Conservation (phyloP, 2,329 filamentous ascomycete genomes). For the Sporothrix variecibatus region DNA sequence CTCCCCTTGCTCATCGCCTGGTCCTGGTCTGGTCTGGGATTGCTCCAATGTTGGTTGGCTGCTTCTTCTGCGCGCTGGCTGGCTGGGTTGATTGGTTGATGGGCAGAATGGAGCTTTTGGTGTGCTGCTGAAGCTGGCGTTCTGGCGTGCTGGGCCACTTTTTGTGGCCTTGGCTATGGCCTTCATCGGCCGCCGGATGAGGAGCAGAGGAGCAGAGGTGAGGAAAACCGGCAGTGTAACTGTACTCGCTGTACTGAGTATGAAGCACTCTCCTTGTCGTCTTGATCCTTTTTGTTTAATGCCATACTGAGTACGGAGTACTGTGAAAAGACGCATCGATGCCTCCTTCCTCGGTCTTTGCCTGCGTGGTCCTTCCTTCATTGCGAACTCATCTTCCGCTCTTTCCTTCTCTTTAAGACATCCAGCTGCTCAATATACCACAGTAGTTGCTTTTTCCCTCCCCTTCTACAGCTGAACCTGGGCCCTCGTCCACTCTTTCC, state of each 20-base stretch:
- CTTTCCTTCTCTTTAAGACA: not conserved
- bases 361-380: not conserved
- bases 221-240: not conserved
- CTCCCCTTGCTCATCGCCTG: slow-evolving; percentile 3
- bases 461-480: not conserved
- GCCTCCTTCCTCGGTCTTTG: not conserved
- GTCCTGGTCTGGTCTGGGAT: not conserved
- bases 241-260: too few species aligned
- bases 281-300: not conserved
- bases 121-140: slow-evolving; percentile 3
- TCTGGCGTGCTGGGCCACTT: slow-evolving; percentile 11
- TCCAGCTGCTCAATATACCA: slow-evolving; percentile 5
- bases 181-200: not conserved
- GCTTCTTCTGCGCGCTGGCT: slow-evolving; percentile 22
- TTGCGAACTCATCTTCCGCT: not conserved
- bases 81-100: slow-evolving; percentile 11
- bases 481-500: slow-evolving; percentile 3
- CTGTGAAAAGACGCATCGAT: not conserved
- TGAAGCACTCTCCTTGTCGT: not conserved
- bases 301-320: not conserved
- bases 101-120: slow-evolving; percentile 1
- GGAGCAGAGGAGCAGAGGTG: not conserved
- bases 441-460: slow-evolving; percentile 31
- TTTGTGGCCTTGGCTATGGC: not conserved
- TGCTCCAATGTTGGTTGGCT: slow-evolving; percentile 1